Percentiles rank a stretch among this genome's conserved stretches.
Evolutionary conservation across 1,139 yeast genomes (phyloP).

Genomic region (Kodamaea ohmeri): DNA sequence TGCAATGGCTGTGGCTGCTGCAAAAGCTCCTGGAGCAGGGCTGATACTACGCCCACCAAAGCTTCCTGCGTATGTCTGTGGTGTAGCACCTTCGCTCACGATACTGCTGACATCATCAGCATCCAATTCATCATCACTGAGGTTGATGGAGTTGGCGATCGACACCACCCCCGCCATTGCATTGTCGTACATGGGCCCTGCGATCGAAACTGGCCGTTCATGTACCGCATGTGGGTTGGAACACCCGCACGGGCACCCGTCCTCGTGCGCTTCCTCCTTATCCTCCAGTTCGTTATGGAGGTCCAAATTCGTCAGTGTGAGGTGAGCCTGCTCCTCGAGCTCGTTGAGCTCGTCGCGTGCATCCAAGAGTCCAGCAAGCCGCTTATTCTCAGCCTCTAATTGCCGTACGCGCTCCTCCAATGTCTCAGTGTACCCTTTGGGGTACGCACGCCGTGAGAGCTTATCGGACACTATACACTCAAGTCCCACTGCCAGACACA

Average conservation of each 20-base stretch:
- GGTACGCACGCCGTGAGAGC: slow-evolving; percentile 34
- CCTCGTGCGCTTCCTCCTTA: slow-evolving; percentile 35
- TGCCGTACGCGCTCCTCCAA: slow-evolving; percentile 47
- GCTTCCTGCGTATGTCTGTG: slow-evolving; percentile 32
- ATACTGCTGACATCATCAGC: slow-evolving; percentile 42
- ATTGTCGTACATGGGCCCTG: slow-evolving; percentile 49
- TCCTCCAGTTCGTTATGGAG: slow-evolving; percentile 10
- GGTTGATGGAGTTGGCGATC: slow-evolving; percentile 36
- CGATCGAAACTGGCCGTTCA: slow-evolving; percentile 62
- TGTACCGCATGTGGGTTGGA: slow-evolving; percentile 54
- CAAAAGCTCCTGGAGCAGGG: slow-evolving; percentile 75
- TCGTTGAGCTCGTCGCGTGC: slow-evolving; percentile 60
- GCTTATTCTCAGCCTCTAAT: slow-evolving; percentile 43
- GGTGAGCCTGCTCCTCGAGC: slow-evolving; percentile 1
- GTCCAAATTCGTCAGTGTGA: slow-evolving; percentile 11
- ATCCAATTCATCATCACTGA: slow-evolving; percentile 36
- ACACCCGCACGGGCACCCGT: slow-evolving; percentile 51
- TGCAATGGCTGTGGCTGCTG: slow-evolving; percentile 70
- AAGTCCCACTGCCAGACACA: slow-evolving; percentile 43
- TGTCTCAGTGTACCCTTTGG: slow-evolving; percentile 38
- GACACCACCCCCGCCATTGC: slow-evolving; percentile 23
- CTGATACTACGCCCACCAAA: slow-evolving; percentile 25
- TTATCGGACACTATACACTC: slow-evolving; percentile 48
- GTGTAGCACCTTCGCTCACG: slow-evolving; percentile 19
- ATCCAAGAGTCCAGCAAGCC: slow-evolving; percentile 48